Base-by-base conservation (phyloP, 2,329 filamentous ascomycete species). In the Zarea fungicola region DNA sequence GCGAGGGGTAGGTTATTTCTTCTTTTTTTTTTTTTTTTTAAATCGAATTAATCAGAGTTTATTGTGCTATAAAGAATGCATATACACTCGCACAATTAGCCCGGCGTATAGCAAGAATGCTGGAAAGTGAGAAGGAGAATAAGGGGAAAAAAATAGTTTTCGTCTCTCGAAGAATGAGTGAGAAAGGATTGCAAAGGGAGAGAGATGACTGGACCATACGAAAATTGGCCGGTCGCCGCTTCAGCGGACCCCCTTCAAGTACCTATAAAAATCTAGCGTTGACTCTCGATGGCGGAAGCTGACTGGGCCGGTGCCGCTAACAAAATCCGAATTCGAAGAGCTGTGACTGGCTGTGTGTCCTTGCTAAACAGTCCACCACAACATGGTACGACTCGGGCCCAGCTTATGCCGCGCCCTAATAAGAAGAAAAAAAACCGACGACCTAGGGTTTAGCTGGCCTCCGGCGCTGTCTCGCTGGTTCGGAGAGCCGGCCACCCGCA, bases 31-130 rank as follows among this genome's bases (percentile, higher is more conserved):
- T 19, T 10, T n/a, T 47, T 42, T 35, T 42, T 26, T 48, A 25
- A 21, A 48, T 32, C 37, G 42, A 18, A 21, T 13, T 6, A 40
- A 28, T 35, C 8, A 16, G 16, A 28, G 37, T 28, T 25, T 34
- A 25, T 41, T 23, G 44, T 34, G 44, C 45, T 48, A 42, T 34
- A 42, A 4, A 16, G n/a, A 34, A 26, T n/a, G n/a, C 36, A 48
- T 18, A 22, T 28, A 22, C 36, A n/a, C 37, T 34, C 36, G 21
- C n/a, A 19, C 44, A 26, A 34, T 21, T 36, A 21, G 31, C 26
- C 2, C 29, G 37, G 45, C 21, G 9, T 19, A 23, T 31, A n/a
- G n/a, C n/a, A n/a, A n/a, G 16, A 34, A 25, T 21, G n/a, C 7
- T 18, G 6, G 44, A 13, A 47, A 40, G 18, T n/a, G n/a, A 23